Conservation (phyloP, 768 basidiomycete genomes). For the Mycena filopes region DNA sequence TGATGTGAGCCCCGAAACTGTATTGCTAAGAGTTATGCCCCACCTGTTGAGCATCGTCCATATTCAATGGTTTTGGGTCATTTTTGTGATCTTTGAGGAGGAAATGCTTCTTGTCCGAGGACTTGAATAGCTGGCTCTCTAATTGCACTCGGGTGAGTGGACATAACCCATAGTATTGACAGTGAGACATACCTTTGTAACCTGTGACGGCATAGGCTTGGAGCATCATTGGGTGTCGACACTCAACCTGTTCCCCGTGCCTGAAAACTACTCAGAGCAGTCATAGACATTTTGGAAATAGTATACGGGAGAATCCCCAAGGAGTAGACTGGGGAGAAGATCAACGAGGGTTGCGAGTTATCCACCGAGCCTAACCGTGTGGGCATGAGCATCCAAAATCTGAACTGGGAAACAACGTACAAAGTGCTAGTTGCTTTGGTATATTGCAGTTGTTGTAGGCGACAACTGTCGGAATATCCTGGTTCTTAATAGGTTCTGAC, state of each 20-base stretch:
- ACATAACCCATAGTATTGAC: background rate
- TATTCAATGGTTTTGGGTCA: conserved; percentile 7
- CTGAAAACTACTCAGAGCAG: background rate
- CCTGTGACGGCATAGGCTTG: conserved; percentile 1
- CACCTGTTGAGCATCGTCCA: conserved; percentile 3
- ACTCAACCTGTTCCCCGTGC: background rate
- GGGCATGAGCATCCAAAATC: background rate
- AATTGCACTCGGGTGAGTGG: background rate
- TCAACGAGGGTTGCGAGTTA: background rate
- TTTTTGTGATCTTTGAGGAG: background rate
- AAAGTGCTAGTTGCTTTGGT: background rate
- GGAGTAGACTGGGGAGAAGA: conserved; percentile 2
- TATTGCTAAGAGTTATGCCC: background rate
- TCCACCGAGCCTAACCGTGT: conserved; percentile 8
- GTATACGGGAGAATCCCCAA: background rate
- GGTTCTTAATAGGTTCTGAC: background rate
- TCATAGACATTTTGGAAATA: background rate
- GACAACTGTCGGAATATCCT: background rate
- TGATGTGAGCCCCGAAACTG: background rate
- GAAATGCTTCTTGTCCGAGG: conserved; percentile 2
- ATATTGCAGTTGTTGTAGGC: background rate
- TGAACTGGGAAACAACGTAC: background rate
- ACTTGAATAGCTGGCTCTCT: conserved; percentile 4
- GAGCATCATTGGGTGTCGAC: background rate
- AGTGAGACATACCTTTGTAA: background rate